Evolutionary conservation across 805 yeast genomes (phyloP), one percentile per base, ranked within the genome.

Genomic region (Candida mattraensis): DNA sequence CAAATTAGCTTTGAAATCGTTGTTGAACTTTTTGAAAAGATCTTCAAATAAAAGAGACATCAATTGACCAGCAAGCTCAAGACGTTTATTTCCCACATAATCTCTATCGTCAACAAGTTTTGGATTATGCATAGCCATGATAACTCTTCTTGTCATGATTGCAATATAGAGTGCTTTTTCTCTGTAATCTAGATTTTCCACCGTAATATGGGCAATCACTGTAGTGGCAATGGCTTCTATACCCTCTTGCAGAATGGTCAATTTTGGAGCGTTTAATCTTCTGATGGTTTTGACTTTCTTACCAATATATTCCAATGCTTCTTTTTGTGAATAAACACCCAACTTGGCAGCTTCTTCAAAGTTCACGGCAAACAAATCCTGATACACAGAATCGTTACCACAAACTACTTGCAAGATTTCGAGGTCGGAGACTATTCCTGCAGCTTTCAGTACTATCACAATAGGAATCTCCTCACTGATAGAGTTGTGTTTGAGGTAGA

Each of bases 31-130:
- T 58, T 93, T 93, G 73, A 93, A 93, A 64, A 93, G 74, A 76
- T 93, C 99, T 67, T 93, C 99, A 60, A 93, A 93, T 44, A 93
- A 66, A 47, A 93, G 69, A 5, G 98, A 87, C 87, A 93, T 86
- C 58, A 93, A 72, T 64, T 93, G 99, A 39, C 99, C 99, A 0
- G 99, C 99, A 56, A 93, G 70, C 66, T 93, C 99, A 47, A 93
- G 71, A 65, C 99, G 84, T 63, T 93, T 93, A 66, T 91, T 91
- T 70, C 99, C 99, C 28, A 93, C 98, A 56, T 93, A 93, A 67
- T 93, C 99, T 64, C 98, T 80, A 63, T 93, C 99, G 56, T 93
- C 99, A n/a, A 93, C 95, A 82, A 87, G 81, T 48, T 80, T 80
- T 6, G 97, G 94, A 54, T 93, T 85, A 46, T 86, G 81, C 81